A percentile compares a stretch with the other conserved stretches of the same genome.
Conservation (phyloP, 2,329 filamentous ascomycete species). For the Lecanicillium sp. region DNA sequence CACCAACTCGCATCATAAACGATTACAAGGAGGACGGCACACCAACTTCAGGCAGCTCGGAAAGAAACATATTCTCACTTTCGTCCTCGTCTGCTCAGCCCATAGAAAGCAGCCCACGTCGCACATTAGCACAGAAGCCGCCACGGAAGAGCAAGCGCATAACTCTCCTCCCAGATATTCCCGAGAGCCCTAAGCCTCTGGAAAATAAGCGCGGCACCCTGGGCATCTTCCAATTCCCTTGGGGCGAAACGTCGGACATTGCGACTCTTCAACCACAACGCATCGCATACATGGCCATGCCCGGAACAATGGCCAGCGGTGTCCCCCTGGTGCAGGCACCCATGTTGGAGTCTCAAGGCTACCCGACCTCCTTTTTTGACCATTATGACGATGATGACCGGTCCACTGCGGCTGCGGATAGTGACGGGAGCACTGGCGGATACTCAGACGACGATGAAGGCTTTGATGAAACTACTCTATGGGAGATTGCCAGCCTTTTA, state of each 20-base stretch:
- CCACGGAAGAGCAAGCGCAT: slow-evolving; percentile 47
- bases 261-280: slow-evolving; percentile 34
- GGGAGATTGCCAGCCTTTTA: slow-evolving; percentile 56
- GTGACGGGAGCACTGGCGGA: slow-evolving; percentile 20
- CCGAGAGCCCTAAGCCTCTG: slow-evolving; percentile 53
- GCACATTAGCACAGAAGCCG: slow-evolving; percentile 44
- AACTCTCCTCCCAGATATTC: slow-evolving; percentile 54
- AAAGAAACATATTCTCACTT: too few relatives aligned
- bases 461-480: slow-evolving; percentile 55
- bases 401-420: slow-evolving; percentile 22
- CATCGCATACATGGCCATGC: slow-evolving; percentile 37
- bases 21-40: too few relatives aligned
- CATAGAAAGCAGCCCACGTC: slow-evolving; percentile 17
- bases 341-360: slow-evolving; percentile 22
- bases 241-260: slow-evolving; percentile 55
- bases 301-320: slow-evolving; percentile 31
- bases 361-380: slow-evolving; percentile 50
- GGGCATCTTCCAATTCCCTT: slow-evolving; percentile 59
- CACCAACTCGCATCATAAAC: too few relatives aligned
- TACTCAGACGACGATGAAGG: slow-evolving; percentile 36
- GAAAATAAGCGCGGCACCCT: slow-evolving; percentile 51
- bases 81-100: too few relatives aligned
- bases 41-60: too few relatives aligned
- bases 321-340: slow-evolving; percentile 5
- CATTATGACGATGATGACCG: slow-evolving; percentile 49